Percentiles rank a stretch among this genome's conserved stretches.
These are phyloP conservation scores for Oldenlandia corymbosa DNA, from an alignment of 257 asterid genomes.

Conservation along the genomic window DNA sequence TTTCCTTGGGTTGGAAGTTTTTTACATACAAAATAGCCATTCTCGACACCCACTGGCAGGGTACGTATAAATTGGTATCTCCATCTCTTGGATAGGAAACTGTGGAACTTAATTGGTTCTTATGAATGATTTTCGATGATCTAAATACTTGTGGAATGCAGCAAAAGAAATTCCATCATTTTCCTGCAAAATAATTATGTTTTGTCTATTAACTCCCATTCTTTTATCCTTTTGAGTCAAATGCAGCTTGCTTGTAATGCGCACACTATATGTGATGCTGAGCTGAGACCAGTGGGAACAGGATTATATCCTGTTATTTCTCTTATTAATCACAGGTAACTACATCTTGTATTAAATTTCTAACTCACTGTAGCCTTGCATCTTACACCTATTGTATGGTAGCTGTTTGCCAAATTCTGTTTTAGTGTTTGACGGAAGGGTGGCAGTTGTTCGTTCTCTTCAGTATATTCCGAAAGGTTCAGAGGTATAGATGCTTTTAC, in stretches of 20 bases:
- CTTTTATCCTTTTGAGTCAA: slow-evolving; percentile 1
- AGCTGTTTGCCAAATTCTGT: slow-evolving; percentile 88
- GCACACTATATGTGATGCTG: slow-evolving; percentile 86
- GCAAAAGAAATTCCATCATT: not conserved
- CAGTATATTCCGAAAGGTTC: slow-evolving; percentile 68
- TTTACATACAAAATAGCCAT: not conserved
- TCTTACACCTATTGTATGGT: slow-evolving; percentile 35
- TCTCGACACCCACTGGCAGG: not conserved
- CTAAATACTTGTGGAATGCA: not conserved
- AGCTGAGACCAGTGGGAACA: slow-evolving; percentile 86
- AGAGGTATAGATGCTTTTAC: slow-evolving; percentile 53
- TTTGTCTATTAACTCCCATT: not conserved
- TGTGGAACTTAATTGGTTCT: too few species aligned
- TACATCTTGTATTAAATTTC: slow-evolving; percentile 11
- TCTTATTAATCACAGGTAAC: slow-evolving; percentile 86
- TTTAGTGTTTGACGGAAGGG: slow-evolving; percentile 73
- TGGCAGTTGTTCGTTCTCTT: slow-evolving; percentile 74
- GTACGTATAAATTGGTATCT: not conserved
- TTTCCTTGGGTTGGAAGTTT: not conserved
- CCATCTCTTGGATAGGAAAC: not conserved
- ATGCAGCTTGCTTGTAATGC: slow-evolving; percentile 97
- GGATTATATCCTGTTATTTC: slow-evolving; percentile 88
- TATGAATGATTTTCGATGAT: not conserved
- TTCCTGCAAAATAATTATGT: not conserved
- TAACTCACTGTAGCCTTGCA: slow-evolving; percentile 10